Evolutionary conservation across 306 rosid genomes (phyloP), one percentile per base, ranked within the genome.

Genomic region (Cucumis cinereus): DNA sequence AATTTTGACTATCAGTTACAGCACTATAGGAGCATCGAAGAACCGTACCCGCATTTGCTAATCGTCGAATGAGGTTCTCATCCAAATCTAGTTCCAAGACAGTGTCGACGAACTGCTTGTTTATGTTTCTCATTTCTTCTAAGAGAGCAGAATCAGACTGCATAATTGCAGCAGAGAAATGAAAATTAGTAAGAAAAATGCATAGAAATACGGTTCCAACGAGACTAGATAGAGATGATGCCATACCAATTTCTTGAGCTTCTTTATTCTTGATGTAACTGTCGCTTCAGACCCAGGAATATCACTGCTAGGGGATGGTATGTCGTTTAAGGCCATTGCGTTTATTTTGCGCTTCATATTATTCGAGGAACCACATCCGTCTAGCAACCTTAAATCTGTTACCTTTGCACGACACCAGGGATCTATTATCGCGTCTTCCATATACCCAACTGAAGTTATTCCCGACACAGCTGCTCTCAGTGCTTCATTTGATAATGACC

Each of bases 41-140:
- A 50, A 72, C 76, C 2, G 61, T 72, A 30, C 76, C 76, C 2
- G 61, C 61, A 30, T 50, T 17, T 22, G 61, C 76, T 8, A 53
- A 52, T 72, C 15, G 61, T 24, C 30, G 12, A 50, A 50, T 28
- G 19, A 50, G 26, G 10, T 30, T 72, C 28, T 72, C 45, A 4
- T 54, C 45, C 43, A 41, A 10, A 16, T 49, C 61, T 3, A 72
- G 35, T 52, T 72, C 76, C 33, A 72, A 11, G 26, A 72, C 76
- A 10, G 76, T 72, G 26, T 72, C 76, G 33, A 72, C 5, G 41
- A 72, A 72, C 45, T 30, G 76, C 12, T 11, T 54, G 61, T 72
- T 72, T 72, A 72, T 52, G 60, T 52, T 72, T 72, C 47, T 72
- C 61, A 72, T 50, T 28, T 72, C 76, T 28, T 72, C 76, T 58